phyloP scores from a whole-genome alignment of 139 green algal species.

The Diplosphaera chodatii region DNA sequence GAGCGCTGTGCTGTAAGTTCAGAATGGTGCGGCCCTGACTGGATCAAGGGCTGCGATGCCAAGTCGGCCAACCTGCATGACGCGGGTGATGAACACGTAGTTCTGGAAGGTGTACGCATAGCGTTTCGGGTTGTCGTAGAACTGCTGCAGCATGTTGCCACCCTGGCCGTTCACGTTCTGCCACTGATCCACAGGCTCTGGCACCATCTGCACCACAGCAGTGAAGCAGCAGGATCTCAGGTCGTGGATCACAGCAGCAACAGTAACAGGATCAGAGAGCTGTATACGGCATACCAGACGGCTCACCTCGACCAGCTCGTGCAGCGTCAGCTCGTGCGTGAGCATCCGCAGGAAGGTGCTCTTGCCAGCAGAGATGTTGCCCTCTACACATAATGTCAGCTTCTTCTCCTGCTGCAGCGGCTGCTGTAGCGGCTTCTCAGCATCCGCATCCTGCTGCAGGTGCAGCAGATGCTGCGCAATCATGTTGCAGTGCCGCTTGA shows the following conservation, averaged over 20 bases:
- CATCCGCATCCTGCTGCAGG: not conserved
- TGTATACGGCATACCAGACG: not conserved
- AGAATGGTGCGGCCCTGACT: no score
- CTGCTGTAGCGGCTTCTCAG: not conserved
- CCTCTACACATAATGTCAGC: conserved; percentile 92
- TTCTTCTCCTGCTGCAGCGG: not conserved
- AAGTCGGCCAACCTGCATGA: conserved; percentile 31
- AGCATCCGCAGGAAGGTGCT: conserved; percentile 82
- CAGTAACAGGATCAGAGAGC: not conserved
- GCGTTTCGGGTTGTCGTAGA: conserved; percentile 81
- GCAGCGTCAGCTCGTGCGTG: conserved; percentile 20
- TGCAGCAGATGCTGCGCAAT: conserved; percentile 31
- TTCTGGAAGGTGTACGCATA: conserved; percentile 98
- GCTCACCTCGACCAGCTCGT: conserved; percentile 45
- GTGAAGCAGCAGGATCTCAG: no score
- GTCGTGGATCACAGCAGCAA: not conserved
- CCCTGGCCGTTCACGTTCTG: conserved; percentile 50
- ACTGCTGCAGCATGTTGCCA: conserved; percentile 84
- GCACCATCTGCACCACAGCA: conserved; percentile 65
- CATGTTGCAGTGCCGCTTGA: conserved; percentile 19
- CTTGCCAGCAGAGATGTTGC: conserved; percentile 96
- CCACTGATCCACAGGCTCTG: conserved; percentile 92
- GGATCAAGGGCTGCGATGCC: conserved; percentile 1
- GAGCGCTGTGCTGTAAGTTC: no score
- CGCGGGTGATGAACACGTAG: conserved; percentile 91